A percentile compares a stretch with the other conserved stretches of the same genome.
phyloP scores from a whole-genome alignment of 257 asterid species.

The Penstemon barbatus region DNA sequence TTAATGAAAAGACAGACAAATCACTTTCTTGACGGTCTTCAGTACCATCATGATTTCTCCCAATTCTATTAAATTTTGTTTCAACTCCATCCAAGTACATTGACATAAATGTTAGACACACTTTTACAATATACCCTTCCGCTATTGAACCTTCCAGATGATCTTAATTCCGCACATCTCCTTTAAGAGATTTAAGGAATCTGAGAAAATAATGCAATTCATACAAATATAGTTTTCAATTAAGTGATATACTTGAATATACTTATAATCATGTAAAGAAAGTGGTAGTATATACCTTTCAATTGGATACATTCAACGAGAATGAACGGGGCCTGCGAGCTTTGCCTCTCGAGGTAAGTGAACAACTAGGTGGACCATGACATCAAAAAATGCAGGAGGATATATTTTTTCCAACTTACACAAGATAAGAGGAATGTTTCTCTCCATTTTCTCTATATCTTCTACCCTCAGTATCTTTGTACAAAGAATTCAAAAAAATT shows the following conservation, averaged over 20 bases:
- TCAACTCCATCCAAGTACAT: no score
- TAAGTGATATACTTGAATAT: no score
- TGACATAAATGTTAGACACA: no score
- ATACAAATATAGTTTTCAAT: no score
- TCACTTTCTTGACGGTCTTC: background rate
- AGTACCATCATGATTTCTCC: slow-evolving; percentile 7
- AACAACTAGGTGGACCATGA: no score
- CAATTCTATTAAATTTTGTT: background rate
- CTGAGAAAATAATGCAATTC: no score
- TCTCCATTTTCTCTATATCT: background rate
- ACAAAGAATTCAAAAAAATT: no score
- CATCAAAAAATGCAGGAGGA: background rate
- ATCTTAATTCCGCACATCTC: no score
- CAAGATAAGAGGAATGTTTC: background rate
- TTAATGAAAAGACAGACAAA: slow-evolving; percentile 1
- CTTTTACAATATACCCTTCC: no score
- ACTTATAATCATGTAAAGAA: no score
- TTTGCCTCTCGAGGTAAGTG: background rate
- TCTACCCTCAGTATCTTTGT: background rate
- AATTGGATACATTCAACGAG: slow-evolving; percentile 1
- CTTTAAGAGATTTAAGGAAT: no score
- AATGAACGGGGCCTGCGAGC: background rate
- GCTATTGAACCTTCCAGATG: no score
- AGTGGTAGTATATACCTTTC: background rate
- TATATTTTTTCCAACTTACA: background rate